Percentiles rank a stretch among this genome's conserved stretches.
These are phyloP conservation scores for Phellinidium pouzarii DNA, from an alignment of 1,284 basidiomycete species.

Conservation along the genomic window DNA sequence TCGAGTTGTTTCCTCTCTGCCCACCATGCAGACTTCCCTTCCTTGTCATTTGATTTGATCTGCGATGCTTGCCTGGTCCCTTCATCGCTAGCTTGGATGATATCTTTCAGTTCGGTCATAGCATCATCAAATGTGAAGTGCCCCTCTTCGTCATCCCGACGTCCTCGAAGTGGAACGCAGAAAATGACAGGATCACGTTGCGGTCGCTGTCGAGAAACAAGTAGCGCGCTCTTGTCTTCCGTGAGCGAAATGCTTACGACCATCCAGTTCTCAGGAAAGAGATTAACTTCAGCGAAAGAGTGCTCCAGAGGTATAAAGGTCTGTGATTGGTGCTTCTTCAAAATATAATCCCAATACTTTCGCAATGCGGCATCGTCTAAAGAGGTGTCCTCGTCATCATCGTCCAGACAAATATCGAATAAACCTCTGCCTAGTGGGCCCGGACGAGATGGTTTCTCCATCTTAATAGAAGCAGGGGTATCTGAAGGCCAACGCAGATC, in stretches of 20 bases:
- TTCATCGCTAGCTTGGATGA: constrained; percentile 73
- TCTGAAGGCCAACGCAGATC: constrained; percentile 67
- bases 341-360: constrained; percentile 58
- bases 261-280: constrained; percentile 77
- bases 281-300: constrained; percentile 33
- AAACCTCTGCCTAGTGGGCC: constrained; percentile 23
- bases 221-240: constrained; percentile 76
- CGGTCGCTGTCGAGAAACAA: constrained; percentile 75
- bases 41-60: constrained; percentile 57
- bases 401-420: constrained; percentile 31
- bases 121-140: constrained; percentile 75
- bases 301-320: constrained; percentile 35
- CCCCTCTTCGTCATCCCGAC: constrained; percentile 70
- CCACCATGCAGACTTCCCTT: constrained; percentile 83
- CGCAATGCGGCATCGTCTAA: constrained; percentile 33
- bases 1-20: constrained; percentile 72
- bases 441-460: constrained; percentile 24
- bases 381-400: constrained; percentile 30
- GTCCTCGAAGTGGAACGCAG: constrained; percentile 81
- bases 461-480: constrained; percentile 34
- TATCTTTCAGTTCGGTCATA: constrained; percentile 66
- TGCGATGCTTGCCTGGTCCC: constrained; percentile 69
- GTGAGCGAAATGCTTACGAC: constrained; percentile 81
- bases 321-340: constrained; percentile 45
- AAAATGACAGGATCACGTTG: constrained; percentile 69